Conservation (phyloP, 169 alveolate species). For the Plasmodium falciparum region DNA sequence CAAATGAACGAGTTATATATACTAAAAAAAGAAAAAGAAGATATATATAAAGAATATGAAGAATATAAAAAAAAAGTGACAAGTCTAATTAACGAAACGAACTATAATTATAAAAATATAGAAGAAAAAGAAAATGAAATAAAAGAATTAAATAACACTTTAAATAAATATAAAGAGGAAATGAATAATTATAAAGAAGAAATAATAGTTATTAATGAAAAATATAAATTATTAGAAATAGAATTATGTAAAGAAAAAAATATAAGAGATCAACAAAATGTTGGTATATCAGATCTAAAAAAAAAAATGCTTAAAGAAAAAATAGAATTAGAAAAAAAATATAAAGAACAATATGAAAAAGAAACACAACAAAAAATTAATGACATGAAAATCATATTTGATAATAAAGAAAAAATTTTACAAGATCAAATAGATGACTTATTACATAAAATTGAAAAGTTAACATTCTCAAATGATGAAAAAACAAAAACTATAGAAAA, state of each 20-base stretch:
- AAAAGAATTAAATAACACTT: slow-evolving; percentile 29
- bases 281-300: slow-evolving; percentile 8
- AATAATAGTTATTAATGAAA: slow-evolving; percentile 17
- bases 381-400: slow-evolving; percentile 26
- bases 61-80: slow-evolving; percentile 37
- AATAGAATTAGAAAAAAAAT: slow-evolving; percentile 35
- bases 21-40: slow-evolving; percentile 29
- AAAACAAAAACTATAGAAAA: slow-evolving; percentile 13
- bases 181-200: slow-evolving; percentile 36
- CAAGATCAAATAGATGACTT: slow-evolving; percentile 40
- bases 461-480: slow-evolving; percentile 47
- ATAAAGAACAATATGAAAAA: slow-evolving; percentile 37
- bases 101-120: slow-evolving; percentile 32
- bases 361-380: slow-evolving; percentile 45
- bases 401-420: slow-evolving; percentile 33
- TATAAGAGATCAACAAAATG: slow-evolving; percentile 35
- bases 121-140: slow-evolving; percentile 26
- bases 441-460: slow-evolving; percentile 28
- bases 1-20: slow-evolving; percentile 2
- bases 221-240: slow-evolving; percentile 31
- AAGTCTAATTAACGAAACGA: slow-evolving; percentile 36
- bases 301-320: slow-evolving; percentile 48
- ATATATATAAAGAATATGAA: slow-evolving; percentile 37
- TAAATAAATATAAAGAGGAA: slow-evolving; percentile 48
- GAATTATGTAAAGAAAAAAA: slow-evolving; percentile 50